Base-by-base conservation (phyloP, 441 rosid genomes). In the Eruca vesicaria region DNA sequence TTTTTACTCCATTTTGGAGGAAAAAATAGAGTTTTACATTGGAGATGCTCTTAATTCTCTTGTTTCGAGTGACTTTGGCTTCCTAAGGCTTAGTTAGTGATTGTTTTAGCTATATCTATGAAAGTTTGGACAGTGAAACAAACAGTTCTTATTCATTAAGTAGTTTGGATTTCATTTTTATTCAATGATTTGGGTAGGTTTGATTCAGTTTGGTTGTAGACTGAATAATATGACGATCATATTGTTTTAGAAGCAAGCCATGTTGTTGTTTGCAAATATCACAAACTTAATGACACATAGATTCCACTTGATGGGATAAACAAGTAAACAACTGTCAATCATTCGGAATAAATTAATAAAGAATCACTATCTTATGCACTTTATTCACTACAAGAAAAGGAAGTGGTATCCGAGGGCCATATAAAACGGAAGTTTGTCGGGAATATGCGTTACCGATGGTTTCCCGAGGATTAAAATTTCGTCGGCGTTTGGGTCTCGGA, bases 321-420 rank as follows among this genome's bases (percentile, higher is more conserved):
- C 3, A 66, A 53, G n/a, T 78, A 72, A 78, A 72, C 26, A 72
- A 72, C 28, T 23, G 63, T 0, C 73, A 67, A 67, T 67, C 74
- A 78, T 68, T 55, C 56, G 21, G 15, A 31, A 53, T 19, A 72
- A 77, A 60, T 19, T 19, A 20, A 21, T 28, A 16, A 20, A 71
- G 8, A 31, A 67, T 67, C 19, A 55, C 26, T 62, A 62, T 72
- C 55, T 43, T 48, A 41, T 67, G 78, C 78, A 67, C 81, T 78
- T 78, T 78, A 11, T n/a, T n/a, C n/a, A n/a, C n/a, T n/a, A n/a
- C n/a, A n/a, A n/a, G n/a, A n/a, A n/a, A n/a, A n/a, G n/a, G n/a
- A n/a, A n/a, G n/a, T n/a, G n/a, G n/a, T n/a, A n/a, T n/a, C n/a
- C n/a, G n/a, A n/a, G n/a, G n/a, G n/a, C n/a, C n/a, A n/a, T n/a